Evolutionary conservation across 2,329 filamentous ascomycete species (phyloP).

Genomic region (Endothia cerciana): DNA sequence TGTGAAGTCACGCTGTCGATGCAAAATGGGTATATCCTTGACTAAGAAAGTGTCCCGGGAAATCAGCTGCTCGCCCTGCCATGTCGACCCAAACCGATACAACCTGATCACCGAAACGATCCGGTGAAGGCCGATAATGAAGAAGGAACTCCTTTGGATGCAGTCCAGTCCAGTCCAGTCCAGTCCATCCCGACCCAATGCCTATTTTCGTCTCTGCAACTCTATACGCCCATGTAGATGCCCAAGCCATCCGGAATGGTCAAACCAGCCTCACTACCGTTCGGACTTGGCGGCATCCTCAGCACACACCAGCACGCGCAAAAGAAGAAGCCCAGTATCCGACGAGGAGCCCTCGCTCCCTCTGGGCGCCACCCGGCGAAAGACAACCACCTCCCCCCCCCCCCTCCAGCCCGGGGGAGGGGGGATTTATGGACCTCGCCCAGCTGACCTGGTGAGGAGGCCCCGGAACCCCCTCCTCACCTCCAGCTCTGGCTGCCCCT

Average conservation of each 20-base stretch:
- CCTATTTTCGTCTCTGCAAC: not conserved
- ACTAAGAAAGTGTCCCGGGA: not conserved
- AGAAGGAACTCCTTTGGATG: not conserved
- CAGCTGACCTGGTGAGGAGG: too few relatives aligned
- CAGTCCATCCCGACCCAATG: not conserved
- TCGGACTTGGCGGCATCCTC: not conserved
- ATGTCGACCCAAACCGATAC: not conserved
- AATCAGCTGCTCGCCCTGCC: not conserved
- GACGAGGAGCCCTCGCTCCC: not conserved
- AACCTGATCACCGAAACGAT: not conserved
- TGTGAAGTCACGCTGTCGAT: not conserved
- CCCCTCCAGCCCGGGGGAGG: too few relatives aligned
- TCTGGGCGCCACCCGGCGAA: not conserved
- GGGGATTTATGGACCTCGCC: too few relatives aligned
- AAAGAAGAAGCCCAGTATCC: not conserved
- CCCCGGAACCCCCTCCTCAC: not conserved
- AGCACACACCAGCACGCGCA: not conserved
- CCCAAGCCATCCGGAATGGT: not conserved
- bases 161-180: not conserved
- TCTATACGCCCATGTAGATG: not conserved
- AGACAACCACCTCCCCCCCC: too few relatives aligned
- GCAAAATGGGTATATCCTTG: not conserved
- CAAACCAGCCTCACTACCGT: not conserved
- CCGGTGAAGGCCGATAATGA: not conserved
- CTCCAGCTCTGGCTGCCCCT: conserved; percentile 30